Evolutionary conservation across 768 basidiomycete genomes (phyloP), one percentile per base, ranked within the genome.

Genomic region (Leucocoprinus leucothites): DNA sequence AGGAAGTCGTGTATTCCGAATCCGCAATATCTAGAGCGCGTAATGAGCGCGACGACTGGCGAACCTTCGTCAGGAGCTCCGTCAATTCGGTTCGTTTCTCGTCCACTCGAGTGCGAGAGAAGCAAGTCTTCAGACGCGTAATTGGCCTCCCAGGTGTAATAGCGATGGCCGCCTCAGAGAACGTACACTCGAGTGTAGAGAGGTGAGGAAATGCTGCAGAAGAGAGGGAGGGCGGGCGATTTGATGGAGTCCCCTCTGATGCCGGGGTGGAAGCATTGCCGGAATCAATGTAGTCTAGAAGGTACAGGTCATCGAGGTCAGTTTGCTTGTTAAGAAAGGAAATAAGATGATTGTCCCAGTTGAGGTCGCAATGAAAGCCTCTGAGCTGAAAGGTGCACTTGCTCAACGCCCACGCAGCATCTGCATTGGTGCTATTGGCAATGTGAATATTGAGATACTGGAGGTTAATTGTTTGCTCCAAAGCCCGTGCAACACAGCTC

Each of bases 101-200:
- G 3, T 60, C 63, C 1, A 69, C 49, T 48, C 71, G 72, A n/a
- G 79, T 71, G 49, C 73, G 72, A 21, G 85, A 85, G 65, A 87
- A 84, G 62, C 86, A 87, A 5, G 85, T 86, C 67, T 87, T 87
- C 54, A 88, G 73, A 51, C 78, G 79, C 1, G 79, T 75, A 38
- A 89, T 67, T 6, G 86, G 85, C 2, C 86, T 76, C 9, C 73
- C 73, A 0, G 86, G 84, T 19, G 81, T 75, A 9, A 87, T 67
- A 14, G 74, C 74, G 47, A 73, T 72, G 3, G 81, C 85, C 1
- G 85, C 86, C 66, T 85, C 85, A 16, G 79, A 69, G 65, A 87
- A 87, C 1, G 85, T 85, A 66, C 86, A 87, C 67, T 87, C 84
- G 40, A 88, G 65, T 22, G 70, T 76, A 4, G 78, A 71, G 21